Base-by-base conservation (phyloP, 73 alveolate genomes). In the Paramecium tetraurelia region DNA sequence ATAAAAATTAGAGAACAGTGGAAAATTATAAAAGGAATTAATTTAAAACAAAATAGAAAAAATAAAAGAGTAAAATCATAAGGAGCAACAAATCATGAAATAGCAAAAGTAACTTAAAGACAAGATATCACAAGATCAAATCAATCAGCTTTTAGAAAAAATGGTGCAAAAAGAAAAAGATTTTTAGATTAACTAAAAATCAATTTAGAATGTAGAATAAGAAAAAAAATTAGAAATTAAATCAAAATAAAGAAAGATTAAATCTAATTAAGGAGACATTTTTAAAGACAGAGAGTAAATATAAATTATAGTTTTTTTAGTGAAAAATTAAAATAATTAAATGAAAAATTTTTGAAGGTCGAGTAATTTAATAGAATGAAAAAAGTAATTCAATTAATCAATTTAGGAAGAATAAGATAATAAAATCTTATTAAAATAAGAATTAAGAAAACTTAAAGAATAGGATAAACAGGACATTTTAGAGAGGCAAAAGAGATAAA, bases 131-230 rank as follows among this genome's bases (percentile, higher is more conserved):
- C 59, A 75, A 75, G 57, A 75, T 29, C 59, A 75, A 16, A 29
- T 75, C 7, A 75, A 75, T 75, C 18, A 22, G 4, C 68, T 75
- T 4, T 38, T 75, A 75, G 33, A 41, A 38, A 75, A 41, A 75
- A 75, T 75, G 87, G 87, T 75, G 8, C 18, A 33, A 38, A 75
- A 75, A 10, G 87, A 75, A 75, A 38, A 75, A 75, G 87, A 41
- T 1, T 75, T 11, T 41, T 14, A 75, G 18, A 75, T 22, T 36
- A 38, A 75, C 7, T 75, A 38, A 75, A 21, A 75, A 33, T 75
- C 58, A 11, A 75, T 75, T n/a, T 29, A 29, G 40, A 75, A 21
- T 29, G 46, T 38, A 24, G 87, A 75, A 35, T 75, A 35, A 75
- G 59, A 75, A 41, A 75, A 75, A 20, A 75, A 75, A 75, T 21